Evolutionary conservation across 2,329 filamentous ascomycete genomes (phyloP).

Genomic region (Fusarium torulosum): DNA sequence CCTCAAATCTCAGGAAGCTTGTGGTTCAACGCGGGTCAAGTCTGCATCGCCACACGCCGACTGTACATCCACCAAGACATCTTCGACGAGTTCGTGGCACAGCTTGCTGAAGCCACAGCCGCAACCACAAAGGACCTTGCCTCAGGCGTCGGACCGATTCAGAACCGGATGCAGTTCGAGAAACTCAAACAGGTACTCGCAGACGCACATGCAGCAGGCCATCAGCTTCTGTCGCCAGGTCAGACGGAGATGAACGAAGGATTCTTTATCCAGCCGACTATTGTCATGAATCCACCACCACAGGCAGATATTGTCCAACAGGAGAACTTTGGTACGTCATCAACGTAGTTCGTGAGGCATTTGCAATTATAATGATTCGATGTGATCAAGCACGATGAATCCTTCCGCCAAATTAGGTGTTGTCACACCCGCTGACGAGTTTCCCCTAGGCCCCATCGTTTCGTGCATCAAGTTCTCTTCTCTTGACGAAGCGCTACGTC

Average conservation of each 20-base stretch:
- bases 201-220: not conserved
- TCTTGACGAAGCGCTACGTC: not conserved
- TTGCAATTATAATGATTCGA: no score
- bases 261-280: constrained; percentile 10
- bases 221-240: not conserved
- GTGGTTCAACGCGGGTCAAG: constrained; percentile 13
- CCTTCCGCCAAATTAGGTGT: no score
- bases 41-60: constrained; percentile 8
- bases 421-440: not conserved
- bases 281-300: not conserved
- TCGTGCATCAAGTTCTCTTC: constrained; percentile 12
- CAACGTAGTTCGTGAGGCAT: no score
- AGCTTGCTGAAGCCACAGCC: not conserved
- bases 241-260: constrained; percentile 1
- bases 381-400: no score
- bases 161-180: not conserved
- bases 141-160: constrained; percentile 1
- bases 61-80: constrained; percentile 9
- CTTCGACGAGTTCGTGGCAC: constrained; percentile 4
- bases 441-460: not conserved
- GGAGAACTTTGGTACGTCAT: constrained; percentile 18
- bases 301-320: constrained; percentile 1
- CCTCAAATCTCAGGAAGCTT: constrained; percentile 2
- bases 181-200: not conserved
- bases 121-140: constrained; percentile 1